Evolutionary conservation across 148 eudicot species (phyloP), one percentile per base, ranked within the genome.

Genomic region (Limonium bicolor): DNA sequence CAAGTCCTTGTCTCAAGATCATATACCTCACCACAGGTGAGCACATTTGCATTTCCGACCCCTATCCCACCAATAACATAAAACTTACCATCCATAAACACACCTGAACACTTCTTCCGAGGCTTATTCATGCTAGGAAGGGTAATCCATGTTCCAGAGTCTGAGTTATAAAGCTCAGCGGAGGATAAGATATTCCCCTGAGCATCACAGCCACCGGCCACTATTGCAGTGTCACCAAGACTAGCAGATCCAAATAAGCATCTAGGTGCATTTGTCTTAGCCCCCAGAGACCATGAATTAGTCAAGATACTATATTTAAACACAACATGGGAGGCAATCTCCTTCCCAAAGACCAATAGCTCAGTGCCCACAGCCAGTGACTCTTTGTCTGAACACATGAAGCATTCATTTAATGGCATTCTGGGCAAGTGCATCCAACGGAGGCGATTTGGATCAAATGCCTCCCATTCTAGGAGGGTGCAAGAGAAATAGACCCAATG

Each of bases 301-400:
- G 72, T 69, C 56, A 81, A 51, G 7, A 81, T 47, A 36, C 83
- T 77, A 37, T 77, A 86, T 32, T 55, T 73, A 26, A 69, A 78
- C 0, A 78, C 66, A 10, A 77, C 69, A 46, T 74, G 74, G 18
- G 74, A 37, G 11, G 41, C 36, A 30, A 77, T 32, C 12, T 54
- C 80, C 59, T 60, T 72, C 14, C 93, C 93, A 56, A 81, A 86
- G 0, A 81, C 84, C 18, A 81, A 69, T 16, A 86, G 80, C 48
- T 86, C 84, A 0, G 93, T 81, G 8, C 95, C 93, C 32, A 81
- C 95, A n/a, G 86, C 86, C 44, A 86, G 48, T 0, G 95, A 85
- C 56, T 84, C 90, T 67, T 84, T 84, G 39, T 84, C 95, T 0
- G 94, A 71, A 50, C 45, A 66, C 69, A 64, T 53, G 44, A 80